Evolutionary conservation across 768 basidiomycete species (phyloP).

Genomic region (Gymnopilus dilepis): DNA sequence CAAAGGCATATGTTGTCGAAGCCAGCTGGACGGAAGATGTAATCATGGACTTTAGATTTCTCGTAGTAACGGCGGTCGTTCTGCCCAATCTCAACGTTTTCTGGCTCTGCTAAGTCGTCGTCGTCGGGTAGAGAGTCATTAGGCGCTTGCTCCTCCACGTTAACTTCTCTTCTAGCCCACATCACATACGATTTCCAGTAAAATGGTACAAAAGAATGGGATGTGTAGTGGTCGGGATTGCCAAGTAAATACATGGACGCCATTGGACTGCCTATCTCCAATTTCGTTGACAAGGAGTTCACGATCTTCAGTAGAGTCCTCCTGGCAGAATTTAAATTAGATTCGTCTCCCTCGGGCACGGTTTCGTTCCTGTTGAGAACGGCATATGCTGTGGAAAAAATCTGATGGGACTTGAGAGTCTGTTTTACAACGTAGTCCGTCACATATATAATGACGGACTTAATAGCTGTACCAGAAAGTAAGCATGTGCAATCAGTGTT

Average conservation of each 20-base stretch:
- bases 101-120: too few relatives aligned
- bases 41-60: too few relatives aligned
- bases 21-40: too few relatives aligned
- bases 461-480: slow-evolving; percentile 45
- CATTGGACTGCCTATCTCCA: slow-evolving; percentile 44
- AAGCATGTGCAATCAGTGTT: slow-evolving; percentile 46
- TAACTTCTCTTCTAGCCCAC: slow-evolving; percentile 27
- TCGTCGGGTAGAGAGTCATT: background rate
- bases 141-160: too few relatives aligned
- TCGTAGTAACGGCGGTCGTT: too few relatives aligned
- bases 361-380: slow-evolving; percentile 34
- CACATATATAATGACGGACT: slow-evolving; percentile 42
- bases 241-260: slow-evolving; percentile 38
- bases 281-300: slow-evolving; percentile 39
- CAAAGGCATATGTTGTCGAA: too few relatives aligned
- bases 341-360: slow-evolving; percentile 23
- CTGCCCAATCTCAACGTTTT: too few relatives aligned
- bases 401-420: slow-evolving; percentile 40
- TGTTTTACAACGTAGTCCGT: slow-evolving; percentile 51
- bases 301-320: slow-evolving; percentile 44
- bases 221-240: slow-evolving; percentile 37
- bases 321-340: slow-evolving; percentile 20
- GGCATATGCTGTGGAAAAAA: slow-evolving; percentile 38
- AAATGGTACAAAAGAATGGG: slow-evolving; percentile 36
- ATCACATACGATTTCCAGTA: slow-evolving; percentile 38